Conservation (phyloP, 179 eudicot genomes). For the Spergularia azorica region DNA sequence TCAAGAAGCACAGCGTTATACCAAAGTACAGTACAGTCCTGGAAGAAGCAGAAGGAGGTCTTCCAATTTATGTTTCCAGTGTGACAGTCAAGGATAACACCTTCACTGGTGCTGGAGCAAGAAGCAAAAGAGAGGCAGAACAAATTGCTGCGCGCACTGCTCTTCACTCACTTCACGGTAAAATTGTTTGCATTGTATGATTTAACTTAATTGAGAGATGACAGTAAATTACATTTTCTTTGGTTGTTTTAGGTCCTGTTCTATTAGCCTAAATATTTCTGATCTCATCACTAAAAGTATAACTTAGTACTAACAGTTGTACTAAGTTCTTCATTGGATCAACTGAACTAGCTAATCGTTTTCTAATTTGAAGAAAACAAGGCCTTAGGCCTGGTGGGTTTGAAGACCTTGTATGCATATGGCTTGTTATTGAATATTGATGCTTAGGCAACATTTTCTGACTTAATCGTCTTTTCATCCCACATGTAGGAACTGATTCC, state of each 20-base stretch:
- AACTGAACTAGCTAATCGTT: too few species aligned
- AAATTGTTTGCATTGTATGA: not conserved
- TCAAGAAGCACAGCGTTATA: conserved; percentile 17
- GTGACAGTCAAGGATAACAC: conserved; percentile 28
- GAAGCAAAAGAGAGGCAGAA: conserved; percentile 38
- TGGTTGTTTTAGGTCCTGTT: not conserved
- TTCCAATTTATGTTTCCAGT: conserved; percentile 29
- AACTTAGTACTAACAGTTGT: too few species aligned
- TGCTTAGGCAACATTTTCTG: not conserved
- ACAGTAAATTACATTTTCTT: not conserved
- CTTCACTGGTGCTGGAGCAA: conserved; percentile 34
- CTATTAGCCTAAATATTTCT: too few species aligned
- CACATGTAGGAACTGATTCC: conserved; percentile 17
- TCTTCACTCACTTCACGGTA: conserved; percentile 36
- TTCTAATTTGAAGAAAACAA: too few species aligned
- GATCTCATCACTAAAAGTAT: too few species aligned
- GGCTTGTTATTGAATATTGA: not conserved
- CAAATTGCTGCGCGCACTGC: conserved; percentile 39
- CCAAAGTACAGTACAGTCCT: conserved; percentile 30
- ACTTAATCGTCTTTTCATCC: not conserved
- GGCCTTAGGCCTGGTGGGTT: too few species aligned
- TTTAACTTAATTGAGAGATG: not conserved
- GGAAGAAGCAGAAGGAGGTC: conserved; percentile 23
- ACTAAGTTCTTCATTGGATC: too few species aligned
- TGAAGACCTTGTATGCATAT: not conserved